A percentile compares a stretch with the other conserved stretches of the same genome.
phyloP scores from a whole-genome alignment of 345 rosid genomes.

The Anacardium occidentale region DNA sequence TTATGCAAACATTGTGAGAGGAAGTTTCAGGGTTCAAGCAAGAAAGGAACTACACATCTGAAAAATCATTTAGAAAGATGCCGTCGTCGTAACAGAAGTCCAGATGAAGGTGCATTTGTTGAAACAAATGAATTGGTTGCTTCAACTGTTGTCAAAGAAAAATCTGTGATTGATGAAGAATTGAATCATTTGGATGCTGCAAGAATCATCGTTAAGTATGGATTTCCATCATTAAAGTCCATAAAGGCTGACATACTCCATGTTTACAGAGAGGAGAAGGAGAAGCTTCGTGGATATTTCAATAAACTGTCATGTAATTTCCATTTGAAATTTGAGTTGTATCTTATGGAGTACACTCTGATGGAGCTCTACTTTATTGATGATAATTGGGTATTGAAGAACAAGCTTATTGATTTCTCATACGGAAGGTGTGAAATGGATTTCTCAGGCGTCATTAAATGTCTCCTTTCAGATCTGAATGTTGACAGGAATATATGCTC shows the following conservation, averaged over 20 bases:
- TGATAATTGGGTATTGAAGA: slow-evolving; percentile 1
- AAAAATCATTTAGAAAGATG: not conserved
- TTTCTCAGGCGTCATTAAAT: not conserved
- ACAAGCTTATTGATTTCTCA: not conserved
- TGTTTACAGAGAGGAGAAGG: not conserved
- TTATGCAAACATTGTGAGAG: not conserved
- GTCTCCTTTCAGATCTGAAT: not conserved
- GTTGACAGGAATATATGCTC: not conserved
- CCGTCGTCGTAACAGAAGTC: not conserved
- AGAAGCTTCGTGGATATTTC: not conserved
- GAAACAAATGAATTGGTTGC: not conserved
- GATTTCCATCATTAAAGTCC: not conserved
- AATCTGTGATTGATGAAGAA: not conserved
- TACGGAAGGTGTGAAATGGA: not conserved
- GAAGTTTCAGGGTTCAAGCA: not conserved
- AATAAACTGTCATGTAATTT: slow-evolving; percentile 4
- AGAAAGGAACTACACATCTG: not conserved
- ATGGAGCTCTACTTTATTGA: not conserved
- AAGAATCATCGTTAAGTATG: not conserved
- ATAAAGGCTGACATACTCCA: not conserved
- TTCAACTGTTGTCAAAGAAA: not conserved
- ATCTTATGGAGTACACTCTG: not conserved
- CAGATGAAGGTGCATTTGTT: not conserved
- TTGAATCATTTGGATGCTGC: not conserved
- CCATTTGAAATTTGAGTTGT: not conserved